A percentile compares a stretch with the other conserved stretches of the same genome.
phyloP scores from a whole-genome alignment of 441 rosid genomes.

The California macrophylla region DNA sequence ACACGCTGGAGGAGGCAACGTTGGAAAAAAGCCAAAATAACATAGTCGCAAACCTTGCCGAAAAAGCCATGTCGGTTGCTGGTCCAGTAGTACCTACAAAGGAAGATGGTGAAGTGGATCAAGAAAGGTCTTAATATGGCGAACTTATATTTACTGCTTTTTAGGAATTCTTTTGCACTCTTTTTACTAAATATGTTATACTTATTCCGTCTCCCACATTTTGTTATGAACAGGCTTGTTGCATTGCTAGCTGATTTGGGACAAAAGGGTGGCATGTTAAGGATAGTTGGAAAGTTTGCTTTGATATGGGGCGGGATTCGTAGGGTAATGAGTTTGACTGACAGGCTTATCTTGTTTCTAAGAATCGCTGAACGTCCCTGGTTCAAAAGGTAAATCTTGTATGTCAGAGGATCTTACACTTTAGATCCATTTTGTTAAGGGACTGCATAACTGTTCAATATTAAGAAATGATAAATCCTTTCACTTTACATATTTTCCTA shows the following conservation, averaged over 20 bases:
- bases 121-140: conserved; percentile 56
- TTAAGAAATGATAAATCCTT: not conserved
- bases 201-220: too few species aligned
- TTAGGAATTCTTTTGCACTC: too few species aligned
- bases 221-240: conserved; percentile 52
- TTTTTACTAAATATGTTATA: conserved; percentile 16
- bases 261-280: conserved; percentile 88
- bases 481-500: not conserved
- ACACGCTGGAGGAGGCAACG: conserved; percentile 30
- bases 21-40: conserved; percentile 37
- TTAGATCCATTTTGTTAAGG: not conserved
- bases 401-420: too few species aligned
- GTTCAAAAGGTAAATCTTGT: conserved; percentile 51
- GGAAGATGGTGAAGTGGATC: conserved; percentile 91
- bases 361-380: conserved; percentile 72
- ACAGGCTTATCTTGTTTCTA: conserved; percentile 66
- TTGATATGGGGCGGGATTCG: conserved; percentile 99
- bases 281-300: conserved; percentile 81
- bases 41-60: conserved; percentile 76
- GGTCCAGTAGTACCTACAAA: conserved; percentile 92
- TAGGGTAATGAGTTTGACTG: conserved; percentile 90
- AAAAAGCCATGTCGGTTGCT: conserved; percentile 94
- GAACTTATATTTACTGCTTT: not conserved
- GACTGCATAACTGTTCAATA: not conserved
- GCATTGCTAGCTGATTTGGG: conserved; percentile 81